Evolutionary conservation across 805 yeast genomes (phyloP), one percentile per base, ranked within the genome.

Genomic region (Teunomyces stri): DNA sequence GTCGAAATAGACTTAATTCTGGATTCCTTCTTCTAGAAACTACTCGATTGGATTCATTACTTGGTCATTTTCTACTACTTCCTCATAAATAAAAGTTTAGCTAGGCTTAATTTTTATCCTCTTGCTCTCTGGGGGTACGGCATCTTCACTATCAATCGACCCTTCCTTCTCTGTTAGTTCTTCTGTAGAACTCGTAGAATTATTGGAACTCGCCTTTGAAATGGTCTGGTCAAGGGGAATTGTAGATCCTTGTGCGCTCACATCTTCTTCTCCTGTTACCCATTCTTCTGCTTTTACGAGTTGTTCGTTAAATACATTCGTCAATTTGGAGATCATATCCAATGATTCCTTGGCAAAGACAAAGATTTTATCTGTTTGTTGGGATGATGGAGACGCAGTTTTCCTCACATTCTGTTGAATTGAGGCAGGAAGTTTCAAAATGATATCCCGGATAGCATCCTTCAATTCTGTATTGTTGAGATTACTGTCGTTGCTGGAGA

Each of bases 331-430:
- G 31, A 92, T 85, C 89, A 91, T 87, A 37, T 87, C 94, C 42
- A 92, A 69, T 0, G 96, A 85, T 64, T 94, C 99, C 54, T 86
- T 85, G 0, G 98, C 97, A 50, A 92, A 73, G 4, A 87, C 77
- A 21, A 94, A 68, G 1, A 89, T 87, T 52, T 85, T 82, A 18
- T 87, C 89, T 31, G 64, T 68, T 34, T 50, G 52, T 25, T 55
- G 51, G 3, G 61, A 47, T 6, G 56, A 45, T 5, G 59, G 40
- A 13, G 45, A 18, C 10, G 29, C 37, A 13, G 44, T 30, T 29
- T 15, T 28, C 28, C 28, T 44, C 20, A 29, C 43, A 13, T 48
- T 47, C 50, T 52, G 90, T 80, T 92, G 92, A 79, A 57, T 84
- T 78, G 33, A 60, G 35, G 76, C 66, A 0, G 98, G 99, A 41